A percentile compares a stretch with the other conserved stretches of the same genome.
Conservation (phyloP, 176 grass and related monocot species). For the Hyparrhenia diplandra region DNA sequence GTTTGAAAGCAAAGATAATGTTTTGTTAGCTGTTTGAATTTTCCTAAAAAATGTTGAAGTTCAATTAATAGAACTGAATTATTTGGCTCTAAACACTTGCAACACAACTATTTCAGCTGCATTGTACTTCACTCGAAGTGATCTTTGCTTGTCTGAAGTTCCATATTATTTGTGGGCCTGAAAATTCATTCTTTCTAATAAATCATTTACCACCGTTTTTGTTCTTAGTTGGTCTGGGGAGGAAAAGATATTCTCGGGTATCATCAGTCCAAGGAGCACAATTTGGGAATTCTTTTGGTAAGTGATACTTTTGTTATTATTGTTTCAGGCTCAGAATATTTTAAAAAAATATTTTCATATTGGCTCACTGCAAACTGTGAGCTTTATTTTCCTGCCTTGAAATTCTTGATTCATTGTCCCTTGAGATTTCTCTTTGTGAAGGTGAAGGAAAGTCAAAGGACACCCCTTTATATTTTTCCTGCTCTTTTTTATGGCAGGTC, state of each 20-base stretch:
- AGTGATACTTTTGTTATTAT: slow-evolving; percentile 28
- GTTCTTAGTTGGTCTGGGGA: slow-evolving; percentile 78
- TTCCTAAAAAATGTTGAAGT: background rate
- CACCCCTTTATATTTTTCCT: background rate
- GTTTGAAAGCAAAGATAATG: background rate
- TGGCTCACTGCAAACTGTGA: background rate
- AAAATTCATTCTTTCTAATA: background rate
- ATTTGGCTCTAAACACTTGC: background rate
- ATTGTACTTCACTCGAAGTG: background rate
- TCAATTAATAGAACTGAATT: background rate
- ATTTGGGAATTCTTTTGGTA: slow-evolving; percentile 98
- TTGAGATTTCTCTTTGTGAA: slow-evolving; percentile 15
- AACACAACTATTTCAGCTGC: slow-evolving; percentile 10
- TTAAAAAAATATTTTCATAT: no score
- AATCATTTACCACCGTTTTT: slow-evolving; percentile 6
- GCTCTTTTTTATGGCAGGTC: slow-evolving; percentile 48
- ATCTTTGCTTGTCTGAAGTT: background rate
- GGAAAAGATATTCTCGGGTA: slow-evolving; percentile 42
- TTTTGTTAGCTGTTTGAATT: background rate
- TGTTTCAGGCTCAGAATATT: background rate
- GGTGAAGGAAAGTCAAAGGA: slow-evolving; percentile 3
- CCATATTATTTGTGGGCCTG: background rate
- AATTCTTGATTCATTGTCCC: background rate
- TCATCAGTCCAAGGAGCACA: slow-evolving; percentile 61
- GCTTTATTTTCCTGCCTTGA: background rate